These are phyloP conservation scores for Kazachstania kunashirensis DNA, from an alignment of 805 yeast genomes.

Conservation along the genomic window DNA sequence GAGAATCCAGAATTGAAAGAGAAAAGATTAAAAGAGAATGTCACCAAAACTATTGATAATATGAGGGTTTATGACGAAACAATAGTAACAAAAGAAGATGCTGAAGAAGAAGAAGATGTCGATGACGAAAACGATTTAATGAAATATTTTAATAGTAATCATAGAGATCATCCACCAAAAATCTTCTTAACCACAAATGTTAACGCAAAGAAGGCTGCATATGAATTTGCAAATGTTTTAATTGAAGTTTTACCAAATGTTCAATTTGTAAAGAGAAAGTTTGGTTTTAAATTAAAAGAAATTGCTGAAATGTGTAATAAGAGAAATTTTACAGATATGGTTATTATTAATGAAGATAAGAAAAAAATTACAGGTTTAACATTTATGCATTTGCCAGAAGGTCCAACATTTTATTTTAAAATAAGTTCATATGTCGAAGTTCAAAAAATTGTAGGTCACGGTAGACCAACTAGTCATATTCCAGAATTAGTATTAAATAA, in stretches of 20 bases:
- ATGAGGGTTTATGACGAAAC: slow-evolving; percentile 86
- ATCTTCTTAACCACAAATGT: slow-evolving; percentile 84
- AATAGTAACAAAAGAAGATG: slow-evolving; percentile 38
- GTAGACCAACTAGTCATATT: slow-evolving; percentile 77
- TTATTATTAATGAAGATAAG: slow-evolving; percentile 89
- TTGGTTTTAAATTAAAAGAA: slow-evolving; percentile 74
- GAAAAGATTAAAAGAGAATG: slow-evolving; percentile 67
- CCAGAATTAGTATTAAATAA: slow-evolving; percentile 91
- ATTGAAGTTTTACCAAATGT: slow-evolving; percentile 79
- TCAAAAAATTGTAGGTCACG: slow-evolving; percentile 74
- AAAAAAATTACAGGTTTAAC: slow-evolving; percentile 87
- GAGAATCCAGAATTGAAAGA: slow-evolving; percentile 73
- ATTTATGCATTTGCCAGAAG: slow-evolving; percentile 86
- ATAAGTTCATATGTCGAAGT: slow-evolving; percentile 69
- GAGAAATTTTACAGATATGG: slow-evolving; percentile 77
- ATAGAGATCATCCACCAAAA: slow-evolving; percentile 71
- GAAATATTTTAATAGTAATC: slow-evolving; percentile 35
- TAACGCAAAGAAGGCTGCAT: slow-evolving; percentile 75
- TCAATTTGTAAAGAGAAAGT: slow-evolving; percentile 78
- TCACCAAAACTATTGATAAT: slow-evolving; percentile 74
- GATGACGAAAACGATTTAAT: slow-evolving; percentile 20
- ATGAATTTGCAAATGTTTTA: slow-evolving; percentile 79
- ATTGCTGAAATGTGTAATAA: slow-evolving; percentile 76
- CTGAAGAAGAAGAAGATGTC: slow-evolving; percentile 14
- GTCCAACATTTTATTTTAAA: slow-evolving; percentile 91